Evolutionary conservation across 192 early-diverging fungal species (phyloP), one percentile per base, ranked within the genome.

Genomic region (Funneliformis mosseae): DNA sequence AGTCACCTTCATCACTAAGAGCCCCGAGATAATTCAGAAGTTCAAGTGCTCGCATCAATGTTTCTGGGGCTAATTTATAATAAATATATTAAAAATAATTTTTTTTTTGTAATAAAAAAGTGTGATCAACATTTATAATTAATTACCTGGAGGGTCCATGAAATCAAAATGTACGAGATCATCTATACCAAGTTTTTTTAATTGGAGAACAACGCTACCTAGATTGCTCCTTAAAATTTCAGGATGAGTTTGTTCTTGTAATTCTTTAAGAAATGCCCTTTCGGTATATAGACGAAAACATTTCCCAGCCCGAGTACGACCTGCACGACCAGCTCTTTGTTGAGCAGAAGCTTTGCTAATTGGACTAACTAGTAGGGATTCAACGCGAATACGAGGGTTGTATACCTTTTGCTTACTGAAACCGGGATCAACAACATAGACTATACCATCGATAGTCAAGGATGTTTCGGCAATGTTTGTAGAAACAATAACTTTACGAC

Each of bases 381-480:
- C 98, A 66, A 99, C 96, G 73, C 97, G 91, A 74, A 98, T 95
- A 74, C 98, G 93, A 42, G 98, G 97, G 84, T 99, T 97, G 86
- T 98, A 99, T 33, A 98, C 96, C 85, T 98, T 99, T 86, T 99
- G 97, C 81, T 99, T 99, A n/a, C 97, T 92, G 81, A 99, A 98
- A 10, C 97, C 98, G 61, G 96, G 96, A 81, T 99, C 98, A 77
- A 99, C 94, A 50, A 99, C 98, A 85, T 99, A 99, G 12, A 98
- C 97, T 74, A 99, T 97, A 80, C 97, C 97, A 83, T 99, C 97
- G 67, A 99, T 99, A 3, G 98, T 99, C 77, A 99, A 88, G 0
- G 95, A 97, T 1, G 98, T 99, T 86, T 99, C 97, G 42, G 98
- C 97, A 84, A 99, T 89, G 82, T 98, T 99, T 27, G 98, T 99